A percentile compares a stretch with the other conserved stretches of the same genome.
phyloP scores from a whole-genome alignment of 202 grass and related monocot species.

The Bolboschoenoplectus hybrid region DNA sequence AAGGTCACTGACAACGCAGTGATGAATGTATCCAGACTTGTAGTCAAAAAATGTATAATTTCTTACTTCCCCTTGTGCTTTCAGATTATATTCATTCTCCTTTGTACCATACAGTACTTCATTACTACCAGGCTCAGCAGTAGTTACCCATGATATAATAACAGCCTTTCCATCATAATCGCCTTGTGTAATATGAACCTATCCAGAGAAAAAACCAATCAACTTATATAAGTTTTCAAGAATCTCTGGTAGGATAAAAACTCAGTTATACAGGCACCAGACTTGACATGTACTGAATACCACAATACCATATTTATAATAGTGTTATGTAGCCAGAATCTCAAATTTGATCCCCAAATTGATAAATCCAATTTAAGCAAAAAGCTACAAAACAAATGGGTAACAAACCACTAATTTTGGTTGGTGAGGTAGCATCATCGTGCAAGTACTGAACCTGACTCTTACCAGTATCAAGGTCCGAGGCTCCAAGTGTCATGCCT shows the following conservation, averaged over 20 bases:
- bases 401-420: neutral
- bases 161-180: constrained; percentile 94
- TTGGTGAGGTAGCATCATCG: neutral
- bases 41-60: constrained; percentile 94
- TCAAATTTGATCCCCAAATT: neutral
- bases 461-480: neutral
- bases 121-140: constrained; percentile 58
- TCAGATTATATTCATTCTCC: constrained; percentile 65
- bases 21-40: constrained; percentile 94
- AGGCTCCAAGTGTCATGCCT: neutral
- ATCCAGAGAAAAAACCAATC: neutral
- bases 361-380: neutral
- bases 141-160: constrained; percentile 87
- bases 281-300: neutral
- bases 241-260: neutral
- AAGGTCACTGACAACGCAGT: constrained; percentile 79
- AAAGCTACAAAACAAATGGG: neutral
- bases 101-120: constrained; percentile 75
- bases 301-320: neutral
- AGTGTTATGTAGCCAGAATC: neutral
- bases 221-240: neutral
- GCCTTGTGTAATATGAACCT: constrained; percentile 74
- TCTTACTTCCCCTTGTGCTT: constrained; percentile 58
- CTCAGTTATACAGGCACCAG: neutral
- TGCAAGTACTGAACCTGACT: neutral